Evolutionary conservation across 345 rosid genomes (phyloP).

Genomic region (Populus alba): DNA sequence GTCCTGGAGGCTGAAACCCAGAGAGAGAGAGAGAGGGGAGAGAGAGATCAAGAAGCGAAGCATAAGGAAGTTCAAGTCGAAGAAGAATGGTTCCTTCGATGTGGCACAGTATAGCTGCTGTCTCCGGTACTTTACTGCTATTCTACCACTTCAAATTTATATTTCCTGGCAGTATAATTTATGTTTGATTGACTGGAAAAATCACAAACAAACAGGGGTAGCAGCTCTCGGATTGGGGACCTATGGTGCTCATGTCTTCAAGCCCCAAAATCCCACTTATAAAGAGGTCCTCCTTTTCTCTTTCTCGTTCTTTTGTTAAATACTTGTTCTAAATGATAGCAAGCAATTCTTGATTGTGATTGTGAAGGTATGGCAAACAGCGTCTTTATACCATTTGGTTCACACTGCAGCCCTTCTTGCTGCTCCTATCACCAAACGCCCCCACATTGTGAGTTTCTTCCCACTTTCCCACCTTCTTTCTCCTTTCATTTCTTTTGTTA

Average conservation of each 20-base stretch:
- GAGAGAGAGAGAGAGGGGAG: too few relatives aligned
- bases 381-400: slow-evolving; percentile 85
- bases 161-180: background rate
- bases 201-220: slow-evolving; percentile 43
- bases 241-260: slow-evolving; percentile 79
- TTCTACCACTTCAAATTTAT: background rate
- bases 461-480: background rate
- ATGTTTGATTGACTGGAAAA: background rate
- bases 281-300: slow-evolving; percentile 51
- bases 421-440: slow-evolving; percentile 69
- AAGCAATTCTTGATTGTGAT: slow-evolving; percentile 6
- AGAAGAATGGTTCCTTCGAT: slow-evolving; percentile 53
- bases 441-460: slow-evolving; percentile 54
- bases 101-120: slow-evolving; percentile 91
- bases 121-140: slow-evolving; percentile 49
- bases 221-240: slow-evolving; percentile 93
- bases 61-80: background rate
- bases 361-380: slow-evolving; percentile 85
- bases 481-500: background rate
- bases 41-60: too few relatives aligned
- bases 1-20: too few relatives aligned
- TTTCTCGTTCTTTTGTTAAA: background rate
- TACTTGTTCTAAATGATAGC: too few relatives aligned
- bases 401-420: slow-evolving; percentile 87
- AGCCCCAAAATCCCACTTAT: slow-evolving; percentile 71